phyloP scores from a whole-genome alignment of 2,329 filamentous ascomycete genomes.

The Pestalotiopsis sp. region DNA sequence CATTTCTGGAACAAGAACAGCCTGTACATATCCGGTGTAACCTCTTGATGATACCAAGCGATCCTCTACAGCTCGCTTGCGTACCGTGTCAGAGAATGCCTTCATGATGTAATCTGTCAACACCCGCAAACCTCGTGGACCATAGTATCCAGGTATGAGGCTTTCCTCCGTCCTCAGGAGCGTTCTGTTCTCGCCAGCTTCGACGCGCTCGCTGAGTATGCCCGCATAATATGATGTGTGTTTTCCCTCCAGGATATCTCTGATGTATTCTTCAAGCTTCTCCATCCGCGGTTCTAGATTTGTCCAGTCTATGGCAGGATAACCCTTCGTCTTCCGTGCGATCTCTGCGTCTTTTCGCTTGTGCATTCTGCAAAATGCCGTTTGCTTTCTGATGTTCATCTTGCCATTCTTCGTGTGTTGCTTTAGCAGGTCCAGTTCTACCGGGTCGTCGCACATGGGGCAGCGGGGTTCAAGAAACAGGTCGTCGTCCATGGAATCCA shows the following conservation, averaged over 20 bases:
- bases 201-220: conserved; percentile 53
- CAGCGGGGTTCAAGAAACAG: conserved; percentile 41
- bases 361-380: conserved; percentile 65
- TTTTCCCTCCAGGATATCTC: conserved; percentile 59
- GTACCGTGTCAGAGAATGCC: conserved; percentile 59
- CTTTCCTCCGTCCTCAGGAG: conserved; percentile 58
- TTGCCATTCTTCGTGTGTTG: conserved; percentile 47
- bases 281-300: conserved; percentile 58
- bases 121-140: conserved; percentile 67
- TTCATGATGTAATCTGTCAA: conserved; percentile 71
- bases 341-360: conserved; percentile 53
- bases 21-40: conserved; percentile 68
- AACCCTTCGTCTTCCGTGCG: conserved; percentile 52
- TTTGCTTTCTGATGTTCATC: conserved; percentile 59
- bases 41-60: conserved; percentile 66
- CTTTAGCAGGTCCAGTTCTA: conserved; percentile 56
- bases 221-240: conserved; percentile 60
- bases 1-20: conserved; percentile 75
- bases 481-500: conserved; percentile 11
- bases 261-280: conserved; percentile 54
- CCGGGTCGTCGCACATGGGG: conserved; percentile 64
- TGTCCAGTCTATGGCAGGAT: conserved; percentile 73
- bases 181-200: conserved; percentile 58
- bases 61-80: conserved; percentile 63
- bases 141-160: conserved; percentile 80